A percentile compares a stretch with the other conserved stretches of the same genome.
Evolutionary conservation across 2,329 filamentous ascomycete species (phyloP).

Genomic region (Nigrospora sphaerica): DNA sequence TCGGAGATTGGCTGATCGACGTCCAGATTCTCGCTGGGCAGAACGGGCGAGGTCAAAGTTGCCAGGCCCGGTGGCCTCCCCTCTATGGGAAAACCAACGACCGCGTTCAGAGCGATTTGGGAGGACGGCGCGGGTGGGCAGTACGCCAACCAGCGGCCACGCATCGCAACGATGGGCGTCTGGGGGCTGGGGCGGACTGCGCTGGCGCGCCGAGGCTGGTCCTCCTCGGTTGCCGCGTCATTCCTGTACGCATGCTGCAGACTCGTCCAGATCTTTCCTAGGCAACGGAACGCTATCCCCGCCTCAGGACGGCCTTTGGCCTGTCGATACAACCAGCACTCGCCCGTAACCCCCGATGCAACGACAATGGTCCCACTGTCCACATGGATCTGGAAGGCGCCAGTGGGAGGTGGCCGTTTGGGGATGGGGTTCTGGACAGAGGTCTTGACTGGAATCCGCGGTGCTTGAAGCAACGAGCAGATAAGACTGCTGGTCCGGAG

Average conservation of each 20-base stretch:
- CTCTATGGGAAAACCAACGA: constrained; percentile 48
- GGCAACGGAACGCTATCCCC: constrained; percentile 49
- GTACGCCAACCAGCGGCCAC: constrained; percentile 70
- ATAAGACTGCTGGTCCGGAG: constrained; percentile 67
- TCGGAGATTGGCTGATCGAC: constrained; percentile 68
- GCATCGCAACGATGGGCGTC: constrained; percentile 61
- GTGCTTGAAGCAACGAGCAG: constrained; percentile 65
- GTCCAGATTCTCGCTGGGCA: constrained; percentile 58
- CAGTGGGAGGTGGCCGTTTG: constrained; percentile 61
- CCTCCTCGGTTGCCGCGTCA: constrained; percentile 38
- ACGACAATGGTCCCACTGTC: constrained; percentile 66
- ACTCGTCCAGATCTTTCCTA: constrained; percentile 89
- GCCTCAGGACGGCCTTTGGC: constrained; percentile 32
- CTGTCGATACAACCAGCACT: constrained; percentile 72
- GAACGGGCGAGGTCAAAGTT: constrained; percentile 60
- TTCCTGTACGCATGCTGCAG: constrained; percentile 56
- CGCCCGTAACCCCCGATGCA: constrained; percentile 75
- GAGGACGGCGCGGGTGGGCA: constrained; percentile 67
- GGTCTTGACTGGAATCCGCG: constrained; percentile 52
- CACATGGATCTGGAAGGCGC: constrained; percentile 66
- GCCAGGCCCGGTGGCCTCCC: constrained; percentile 49
- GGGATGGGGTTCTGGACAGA: constrained; percentile 57
- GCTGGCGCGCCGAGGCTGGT: constrained; percentile 28
- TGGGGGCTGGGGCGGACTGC: constrained; percentile 39
- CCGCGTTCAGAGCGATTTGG: constrained; percentile 61